Evolutionary conservation across 192 early-diverging fungal species (phyloP), one percentile per base, ranked within the genome.

Genomic region (Rhizophagus prolifer): DNA sequence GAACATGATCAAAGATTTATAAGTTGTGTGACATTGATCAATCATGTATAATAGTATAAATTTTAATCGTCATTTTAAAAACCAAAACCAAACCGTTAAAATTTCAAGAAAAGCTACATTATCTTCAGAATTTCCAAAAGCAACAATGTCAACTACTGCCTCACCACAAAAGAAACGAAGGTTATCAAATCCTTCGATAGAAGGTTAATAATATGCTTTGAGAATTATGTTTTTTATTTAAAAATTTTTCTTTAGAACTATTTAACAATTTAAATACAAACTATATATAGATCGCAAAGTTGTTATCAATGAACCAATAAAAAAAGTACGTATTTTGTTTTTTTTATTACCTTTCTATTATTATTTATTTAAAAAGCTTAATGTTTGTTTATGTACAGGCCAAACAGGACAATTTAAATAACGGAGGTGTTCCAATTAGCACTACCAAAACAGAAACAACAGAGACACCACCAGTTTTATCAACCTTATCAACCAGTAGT

Each of bases 161-260:
- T 31, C 62, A 30, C 30, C 66, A n/a, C 66, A 28, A 38, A 68
- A 36, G 21, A 71, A 71, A 50, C 38, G 69, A 28, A 34, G 69
- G 9, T 26, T 71, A 26, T 71, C 69, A 23, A 71, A n/a, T 28
- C 21, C 46, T 50, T 50, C 26, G 10, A 5, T 25, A 50, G 69
- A 71, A 44, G 71, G 71, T 71, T 36, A n/a, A 25, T 54, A 44
- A 50, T 25, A 50, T 46, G 5, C 44, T 25, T n/a, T 50, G 21
- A 31, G 25, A 46, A 30, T 12, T 13, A 1, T 30, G 16, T 46
- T 38, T 70, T 46, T 54, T 28, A 23, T 71, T 34, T 34, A 34
- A 34, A 34, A 34, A 12, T 16, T 44, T 14, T 44, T 26, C 5
- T 4, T 14, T 71, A 21, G 5, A 46, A 28, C 7, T 44, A 47